Conservation (phyloP, 1,139 yeast genomes). For the Wickerhamomyces sp. region DNA sequence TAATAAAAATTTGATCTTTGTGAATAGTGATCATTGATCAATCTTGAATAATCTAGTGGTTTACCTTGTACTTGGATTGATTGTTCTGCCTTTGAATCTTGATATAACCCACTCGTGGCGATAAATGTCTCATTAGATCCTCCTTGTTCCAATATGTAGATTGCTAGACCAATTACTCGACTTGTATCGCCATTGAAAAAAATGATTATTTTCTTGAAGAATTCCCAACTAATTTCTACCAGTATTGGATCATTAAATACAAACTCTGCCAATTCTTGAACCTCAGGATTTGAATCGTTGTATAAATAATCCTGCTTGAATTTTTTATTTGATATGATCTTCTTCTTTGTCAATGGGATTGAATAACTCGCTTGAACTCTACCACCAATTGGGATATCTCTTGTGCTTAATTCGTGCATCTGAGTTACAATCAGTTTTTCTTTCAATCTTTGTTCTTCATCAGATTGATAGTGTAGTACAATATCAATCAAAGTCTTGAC, state of each 20-base stretch:
- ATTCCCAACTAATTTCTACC: conserved; percentile 22
- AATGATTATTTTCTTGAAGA: conserved; percentile 32
- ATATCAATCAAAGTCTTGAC: not conserved
- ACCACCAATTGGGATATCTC: conserved; percentile 8
- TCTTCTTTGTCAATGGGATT: not conserved
- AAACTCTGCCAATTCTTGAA: conserved; percentile 12
- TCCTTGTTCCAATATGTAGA: conserved; percentile 25
- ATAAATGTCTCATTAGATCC: conserved; percentile 19
- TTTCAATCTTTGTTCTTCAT: not conserved
- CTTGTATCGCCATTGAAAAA: conserved; percentile 36
- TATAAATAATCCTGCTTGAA: conserved; percentile 1
- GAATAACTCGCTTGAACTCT: conserved; percentile 7
- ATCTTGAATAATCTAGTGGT: conserved; percentile 7
- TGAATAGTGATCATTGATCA: not conserved
- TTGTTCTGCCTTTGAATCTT: no score
- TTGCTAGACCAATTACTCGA: conserved; percentile 29
- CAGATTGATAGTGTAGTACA: not conserved
- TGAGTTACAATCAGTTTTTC: not conserved
- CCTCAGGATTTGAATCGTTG: conserved; percentile 10
- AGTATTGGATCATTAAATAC: conserved; percentile 8
- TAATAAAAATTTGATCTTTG: not conserved
- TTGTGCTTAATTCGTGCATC: not conserved
- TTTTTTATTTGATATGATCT: not conserved
- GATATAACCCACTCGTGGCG: not conserved
- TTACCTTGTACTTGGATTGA: not conserved